These are phyloP conservation scores for Saprolegnia diclina DNA, from an alignment of 352 stramenopile genomes.

Conservation along the genomic window DNA sequence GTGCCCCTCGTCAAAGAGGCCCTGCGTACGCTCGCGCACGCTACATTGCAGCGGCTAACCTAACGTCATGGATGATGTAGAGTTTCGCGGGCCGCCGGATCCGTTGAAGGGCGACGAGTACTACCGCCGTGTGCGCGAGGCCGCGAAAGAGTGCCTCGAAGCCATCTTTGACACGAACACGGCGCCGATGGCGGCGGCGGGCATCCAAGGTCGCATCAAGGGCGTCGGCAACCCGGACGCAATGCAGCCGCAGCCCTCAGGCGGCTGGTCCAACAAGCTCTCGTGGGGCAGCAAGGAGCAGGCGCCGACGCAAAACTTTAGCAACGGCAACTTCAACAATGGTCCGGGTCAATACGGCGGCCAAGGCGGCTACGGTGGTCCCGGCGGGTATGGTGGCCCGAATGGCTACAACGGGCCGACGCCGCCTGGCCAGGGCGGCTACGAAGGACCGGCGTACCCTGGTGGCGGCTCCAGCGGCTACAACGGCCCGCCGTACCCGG, in stretches of 20 bases:
- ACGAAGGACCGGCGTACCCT: slow-evolving; percentile 39
- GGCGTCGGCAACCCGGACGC: slow-evolving; percentile 65
- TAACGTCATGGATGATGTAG: slow-evolving; percentile 32
- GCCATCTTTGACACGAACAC: slow-evolving; percentile 90
- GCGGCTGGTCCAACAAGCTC: slow-evolving; percentile 65
- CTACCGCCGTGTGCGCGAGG: slow-evolving; percentile 87
- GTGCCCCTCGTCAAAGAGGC: slow-evolving; percentile 91
- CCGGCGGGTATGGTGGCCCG: slow-evolving; percentile 30
- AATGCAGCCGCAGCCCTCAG: slow-evolving; percentile 30
- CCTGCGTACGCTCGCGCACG: slow-evolving; percentile 50
- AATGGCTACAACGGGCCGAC: slow-evolving; percentile 42
- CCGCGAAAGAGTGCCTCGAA: slow-evolving; percentile 93
- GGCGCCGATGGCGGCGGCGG: slow-evolving; percentile 39
- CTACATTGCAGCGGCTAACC: slow-evolving; percentile 10
- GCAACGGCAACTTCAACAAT: not conserved
- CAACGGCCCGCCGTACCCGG: slow-evolving; percentile 29
- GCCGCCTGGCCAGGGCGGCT: slow-evolving; percentile 38
- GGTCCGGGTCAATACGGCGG: slow-evolving; percentile 24
- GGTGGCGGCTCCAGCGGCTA: slow-evolving; percentile 32
- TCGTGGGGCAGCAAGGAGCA: slow-evolving; percentile 55
- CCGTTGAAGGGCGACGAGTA: slow-evolving; percentile 92
- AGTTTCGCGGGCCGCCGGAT: slow-evolving; percentile 89
- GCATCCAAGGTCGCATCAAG: slow-evolving; percentile 79
- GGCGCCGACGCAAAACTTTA: slow-evolving; percentile 33
- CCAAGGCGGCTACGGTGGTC: slow-evolving; percentile 36